Evolutionary conservation across 805 yeast genomes (phyloP).

Genomic region (Hanseniaspora jakobsenii): DNA sequence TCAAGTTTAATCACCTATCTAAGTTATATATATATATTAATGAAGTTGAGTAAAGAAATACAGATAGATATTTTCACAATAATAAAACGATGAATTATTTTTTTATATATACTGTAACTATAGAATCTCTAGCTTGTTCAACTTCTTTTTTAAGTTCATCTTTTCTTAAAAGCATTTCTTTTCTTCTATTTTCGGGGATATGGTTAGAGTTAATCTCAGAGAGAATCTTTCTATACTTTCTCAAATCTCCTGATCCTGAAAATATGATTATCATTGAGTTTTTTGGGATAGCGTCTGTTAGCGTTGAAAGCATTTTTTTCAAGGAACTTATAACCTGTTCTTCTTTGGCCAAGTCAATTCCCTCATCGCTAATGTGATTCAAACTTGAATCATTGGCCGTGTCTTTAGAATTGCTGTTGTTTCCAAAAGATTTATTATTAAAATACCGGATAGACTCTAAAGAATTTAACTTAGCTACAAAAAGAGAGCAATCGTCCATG

Average conservation of each 20-base stretch:
- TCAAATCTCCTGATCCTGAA: slow-evolving; percentile 53
- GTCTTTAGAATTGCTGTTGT: too few species aligned
- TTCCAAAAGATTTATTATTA: slow-evolving; percentile 1
- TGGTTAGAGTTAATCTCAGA: slow-evolving; percentile 29
- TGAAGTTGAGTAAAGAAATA: too few species aligned
- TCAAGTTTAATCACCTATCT: too few species aligned
- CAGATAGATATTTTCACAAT: too few species aligned
- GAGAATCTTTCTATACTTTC: slow-evolving; percentile 36
- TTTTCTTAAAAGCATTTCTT: slow-evolving; percentile 35
- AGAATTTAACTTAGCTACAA: slow-evolving; percentile 47
- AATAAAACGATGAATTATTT: too few species aligned
- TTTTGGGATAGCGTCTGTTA: slow-evolving; percentile 44
- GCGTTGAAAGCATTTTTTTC: slow-evolving; percentile 34
- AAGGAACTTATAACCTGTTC: slow-evolving; percentile 27
- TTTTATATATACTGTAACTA: slow-evolving; percentile 42
- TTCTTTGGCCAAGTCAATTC: slow-evolving; percentile 18
- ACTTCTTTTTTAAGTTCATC: slow-evolving; percentile 38
- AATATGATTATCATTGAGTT: slow-evolving; percentile 49
- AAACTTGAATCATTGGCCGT: slow-evolving; percentile 18
- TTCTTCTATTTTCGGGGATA: slow-evolving; percentile 34
- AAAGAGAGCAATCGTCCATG: slow-evolving; percentile 35
- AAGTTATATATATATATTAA: too few species aligned
- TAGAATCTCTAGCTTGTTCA: slow-evolving; percentile 45
- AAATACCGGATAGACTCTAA: slow-evolving; percentile 34
- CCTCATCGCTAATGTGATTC: slow-evolving; percentile 1